Conservation (phyloP, 257 asterid genomes). For the Vinca minor region DNA sequence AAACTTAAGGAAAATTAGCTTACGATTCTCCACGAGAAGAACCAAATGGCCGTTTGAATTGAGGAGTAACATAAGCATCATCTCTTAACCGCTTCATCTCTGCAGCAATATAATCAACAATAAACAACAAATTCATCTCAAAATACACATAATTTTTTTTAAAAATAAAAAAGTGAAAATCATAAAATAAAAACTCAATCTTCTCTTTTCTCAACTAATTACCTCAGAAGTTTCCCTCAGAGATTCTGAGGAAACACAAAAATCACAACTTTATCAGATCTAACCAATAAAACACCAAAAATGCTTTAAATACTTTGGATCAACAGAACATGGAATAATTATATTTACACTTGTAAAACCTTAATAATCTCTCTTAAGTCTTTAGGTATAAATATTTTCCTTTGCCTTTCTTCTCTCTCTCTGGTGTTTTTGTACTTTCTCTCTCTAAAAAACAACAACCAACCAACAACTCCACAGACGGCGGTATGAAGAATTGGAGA, state of each 20-base stretch:
- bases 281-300: constrained; percentile 21
- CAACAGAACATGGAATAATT: constrained; percentile 23
- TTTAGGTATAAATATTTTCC: constrained; percentile 5
- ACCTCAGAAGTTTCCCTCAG: constrained; percentile 41
- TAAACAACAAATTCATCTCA: constrained; percentile 19
- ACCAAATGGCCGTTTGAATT: constrained; percentile 69
- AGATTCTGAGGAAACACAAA: constrained; percentile 20
- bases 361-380: background rate
- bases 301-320: constrained; percentile 26
- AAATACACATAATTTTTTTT: too few relatives aligned
- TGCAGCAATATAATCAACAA: constrained; percentile 20
- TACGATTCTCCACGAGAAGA: constrained; percentile 83
- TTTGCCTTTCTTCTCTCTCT: constrained; percentile 14
- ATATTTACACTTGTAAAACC: background rate
- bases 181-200: background rate
- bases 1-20: constrained; percentile 22
- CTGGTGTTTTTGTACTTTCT: constrained; percentile 2
- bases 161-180: background rate
- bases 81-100: constrained; percentile 89
- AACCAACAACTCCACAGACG: constrained; percentile 13
- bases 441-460: constrained; percentile 19
- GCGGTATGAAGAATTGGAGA: constrained; percentile 13
- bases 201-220: constrained; percentile 17
- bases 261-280: constrained; percentile 45
- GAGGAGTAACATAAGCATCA: constrained; percentile 59